Conservation (phyloP, 495 filamentous ascomycete species). For the Talaromyces adpressus region DNA sequence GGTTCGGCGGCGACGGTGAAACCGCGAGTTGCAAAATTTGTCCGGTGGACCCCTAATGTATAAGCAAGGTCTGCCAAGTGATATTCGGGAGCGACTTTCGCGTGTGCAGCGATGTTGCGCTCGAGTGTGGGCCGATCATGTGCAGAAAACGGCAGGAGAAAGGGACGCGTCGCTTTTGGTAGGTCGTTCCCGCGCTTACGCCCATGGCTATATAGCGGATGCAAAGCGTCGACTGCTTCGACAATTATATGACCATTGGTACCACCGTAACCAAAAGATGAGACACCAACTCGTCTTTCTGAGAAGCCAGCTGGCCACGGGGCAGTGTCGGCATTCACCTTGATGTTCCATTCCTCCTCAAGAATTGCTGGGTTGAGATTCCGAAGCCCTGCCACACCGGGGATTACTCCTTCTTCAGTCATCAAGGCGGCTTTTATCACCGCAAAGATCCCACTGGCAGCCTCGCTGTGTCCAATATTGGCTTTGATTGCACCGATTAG, state of each 20-base stretch:
- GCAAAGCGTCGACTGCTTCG: not conserved
- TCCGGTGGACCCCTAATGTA: constrained; percentile 21
- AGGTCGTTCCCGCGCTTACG: not conserved
- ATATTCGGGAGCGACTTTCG: constrained; percentile 13
- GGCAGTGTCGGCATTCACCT: constrained; percentile 18
- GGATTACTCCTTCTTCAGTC: constrained; percentile 39
- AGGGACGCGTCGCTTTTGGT: not conserved
- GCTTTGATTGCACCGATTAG: constrained; percentile 37
- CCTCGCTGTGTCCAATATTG: constrained; percentile 47
- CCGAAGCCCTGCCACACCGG: constrained; percentile 35
- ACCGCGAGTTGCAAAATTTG: constrained; percentile 17
- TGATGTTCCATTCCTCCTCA: constrained; percentile 15
- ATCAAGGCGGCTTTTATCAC: constrained; percentile 50
- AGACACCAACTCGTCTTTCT: constrained; percentile 45
- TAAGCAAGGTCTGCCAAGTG: constrained; percentile 25
- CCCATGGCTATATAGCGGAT: not conserved
- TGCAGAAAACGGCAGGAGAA: not conserved
- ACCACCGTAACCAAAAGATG: constrained; percentile 60
- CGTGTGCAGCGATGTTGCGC: constrained; percentile 2
- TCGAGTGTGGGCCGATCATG: not conserved
- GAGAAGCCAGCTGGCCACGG: constrained; percentile 15
- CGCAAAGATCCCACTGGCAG: constrained; percentile 44
- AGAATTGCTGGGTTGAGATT: constrained; percentile 18
- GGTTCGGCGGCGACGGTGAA: not conserved
- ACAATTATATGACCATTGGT: constrained; percentile 36